Evolutionary conservation across 805 yeast species (phyloP).

Genomic region (Yamadazyma phyllophila): DNA sequence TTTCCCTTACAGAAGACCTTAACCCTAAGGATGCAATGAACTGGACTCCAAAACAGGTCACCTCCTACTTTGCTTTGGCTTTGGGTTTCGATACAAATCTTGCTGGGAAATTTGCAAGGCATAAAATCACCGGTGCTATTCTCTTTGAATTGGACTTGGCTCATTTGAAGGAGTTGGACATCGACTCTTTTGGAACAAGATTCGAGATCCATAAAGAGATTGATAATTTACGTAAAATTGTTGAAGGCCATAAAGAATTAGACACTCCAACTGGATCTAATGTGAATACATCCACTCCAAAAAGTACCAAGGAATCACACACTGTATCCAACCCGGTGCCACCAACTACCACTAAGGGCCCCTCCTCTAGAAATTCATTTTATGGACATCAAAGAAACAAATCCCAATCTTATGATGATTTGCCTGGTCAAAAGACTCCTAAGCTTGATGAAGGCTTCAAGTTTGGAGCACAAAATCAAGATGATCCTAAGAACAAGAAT

Average conservation of each 20-base stretch:
- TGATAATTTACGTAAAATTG: constrained; percentile 52
- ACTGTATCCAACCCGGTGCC: background rate
- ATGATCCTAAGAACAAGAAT: background rate
- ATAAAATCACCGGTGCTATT: constrained; percentile 86
- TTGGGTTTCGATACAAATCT: constrained; percentile 71
- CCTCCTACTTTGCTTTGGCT: constrained; percentile 64
- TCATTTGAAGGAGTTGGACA: constrained; percentile 87
- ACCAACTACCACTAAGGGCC: background rate
- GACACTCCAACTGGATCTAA: background rate
- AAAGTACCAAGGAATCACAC: constrained; percentile 9
- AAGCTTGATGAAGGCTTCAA: constrained; percentile 28
- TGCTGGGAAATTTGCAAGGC: constrained; percentile 79
- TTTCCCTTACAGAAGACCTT: constrained; percentile 28
- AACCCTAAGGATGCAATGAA: constrained; percentile 48
- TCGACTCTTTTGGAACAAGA: constrained; percentile 90
- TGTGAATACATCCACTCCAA: constrained; percentile 1
- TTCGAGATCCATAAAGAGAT: constrained; percentile 90
- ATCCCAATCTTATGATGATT: constrained; percentile 51
- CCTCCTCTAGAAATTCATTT: background rate
- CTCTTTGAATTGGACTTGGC: constrained; percentile 81
- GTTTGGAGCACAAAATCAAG: constrained; percentile 26
- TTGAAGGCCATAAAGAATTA: constrained; percentile 7
- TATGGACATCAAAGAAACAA: constrained; percentile 33
- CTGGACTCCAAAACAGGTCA: constrained; percentile 90
- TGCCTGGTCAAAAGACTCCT: constrained; percentile 23